Evolutionary conservation across 192 early-diverging fungal species (phyloP).

Genomic region (Thoreauomyces humboldtii): DNA sequence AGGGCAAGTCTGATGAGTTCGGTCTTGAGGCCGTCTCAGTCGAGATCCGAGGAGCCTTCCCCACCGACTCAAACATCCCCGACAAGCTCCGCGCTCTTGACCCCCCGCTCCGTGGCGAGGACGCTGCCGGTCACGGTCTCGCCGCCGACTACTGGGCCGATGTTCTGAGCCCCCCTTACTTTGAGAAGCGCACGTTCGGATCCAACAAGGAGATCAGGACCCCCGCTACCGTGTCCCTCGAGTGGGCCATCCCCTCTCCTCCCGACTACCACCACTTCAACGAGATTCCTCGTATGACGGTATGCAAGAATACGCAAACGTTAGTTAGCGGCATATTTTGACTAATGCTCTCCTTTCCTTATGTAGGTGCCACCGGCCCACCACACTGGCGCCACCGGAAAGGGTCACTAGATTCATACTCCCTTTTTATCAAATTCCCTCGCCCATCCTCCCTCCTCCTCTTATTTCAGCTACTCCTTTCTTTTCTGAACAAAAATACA

Average conservation of each 20-base stretch:
- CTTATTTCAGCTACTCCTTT: too few relatives aligned
- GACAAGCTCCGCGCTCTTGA: constrained; percentile 52
- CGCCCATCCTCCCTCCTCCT: too few relatives aligned
- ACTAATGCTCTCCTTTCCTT: too few relatives aligned
- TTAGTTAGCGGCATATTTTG: too few relatives aligned
- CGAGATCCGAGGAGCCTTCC: constrained; percentile 54
- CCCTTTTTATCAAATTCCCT: too few relatives aligned
- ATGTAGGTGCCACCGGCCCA: too few relatives aligned
- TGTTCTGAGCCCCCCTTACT: constrained; percentile 48
- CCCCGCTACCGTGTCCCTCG: constrained; percentile 46
- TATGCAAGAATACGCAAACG: too few relatives aligned
- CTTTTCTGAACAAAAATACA: too few relatives aligned
- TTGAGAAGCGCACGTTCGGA: constrained; percentile 51
- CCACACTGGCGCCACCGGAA: too few relatives aligned
- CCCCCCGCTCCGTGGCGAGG: constrained; percentile 41
- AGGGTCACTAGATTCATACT: too few relatives aligned
- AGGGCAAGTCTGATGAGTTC: constrained; percentile 36
- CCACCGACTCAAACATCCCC: constrained; percentile 34
- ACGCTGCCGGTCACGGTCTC: constrained; percentile 45
- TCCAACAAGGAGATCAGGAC: constrained; percentile 44
- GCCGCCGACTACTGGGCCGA: constrained; percentile 52
- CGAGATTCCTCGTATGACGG: constrained; percentile 38
- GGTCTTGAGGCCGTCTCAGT: constrained; percentile 42
- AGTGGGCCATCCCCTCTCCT: constrained; percentile 54
- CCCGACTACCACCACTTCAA: constrained; percentile 63